These are phyloP conservation scores for Emericellopsis cladophorae DNA, from an alignment of 2,329 filamentous ascomycete genomes.

Conservation along the genomic window DNA sequence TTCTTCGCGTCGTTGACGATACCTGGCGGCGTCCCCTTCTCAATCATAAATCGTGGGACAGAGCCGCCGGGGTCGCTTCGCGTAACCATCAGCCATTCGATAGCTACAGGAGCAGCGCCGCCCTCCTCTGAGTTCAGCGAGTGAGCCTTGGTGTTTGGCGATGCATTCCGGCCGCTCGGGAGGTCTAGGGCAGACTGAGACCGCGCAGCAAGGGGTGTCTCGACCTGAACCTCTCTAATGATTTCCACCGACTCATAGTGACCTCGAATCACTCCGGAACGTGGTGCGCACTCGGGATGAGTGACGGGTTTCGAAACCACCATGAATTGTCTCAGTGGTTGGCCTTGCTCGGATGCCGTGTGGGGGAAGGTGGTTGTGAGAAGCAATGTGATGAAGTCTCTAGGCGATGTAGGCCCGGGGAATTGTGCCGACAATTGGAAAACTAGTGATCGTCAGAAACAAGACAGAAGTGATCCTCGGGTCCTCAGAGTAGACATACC, in stretches of 20 bases:
- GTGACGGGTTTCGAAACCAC: conserved; percentile 75
- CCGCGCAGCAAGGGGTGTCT: conserved; percentile 20
- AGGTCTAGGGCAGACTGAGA: conserved; percentile 20
- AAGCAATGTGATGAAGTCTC: conserved; percentile 77
- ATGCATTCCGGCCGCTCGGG: conserved; percentile 11
- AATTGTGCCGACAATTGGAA: conserved; percentile 84
- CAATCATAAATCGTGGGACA: conserved; percentile 84
- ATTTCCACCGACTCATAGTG: conserved; percentile 87
- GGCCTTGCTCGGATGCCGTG: conserved; percentile 12
- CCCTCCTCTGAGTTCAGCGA: not conserved
- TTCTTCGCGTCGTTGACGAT: conserved; percentile 71
- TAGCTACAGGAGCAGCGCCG: conserved; percentile 21
- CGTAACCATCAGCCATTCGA: conserved; percentile 92
- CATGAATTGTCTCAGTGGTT: conserved; percentile 60
- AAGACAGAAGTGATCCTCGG: conserved; percentile 6
- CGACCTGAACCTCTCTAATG: conserved; percentile 66
- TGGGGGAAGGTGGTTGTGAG: conserved; percentile 50
- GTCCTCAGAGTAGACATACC: conserved; percentile 23
- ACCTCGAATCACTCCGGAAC: conserved; percentile 67
- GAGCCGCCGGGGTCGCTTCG: conserved; percentile 79
- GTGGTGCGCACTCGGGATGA: conserved; percentile 59
- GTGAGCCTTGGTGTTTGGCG: not conserved
- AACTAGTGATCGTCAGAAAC: conserved; percentile 32
- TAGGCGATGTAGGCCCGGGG: conserved; percentile 72
- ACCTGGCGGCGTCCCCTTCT: conserved; percentile 70